A percentile compares a stretch with the other conserved stretches of the same genome.
Conservation (phyloP, 2,329 filamentous ascomycete species). For the Dothistroma septosporum region DNA sequence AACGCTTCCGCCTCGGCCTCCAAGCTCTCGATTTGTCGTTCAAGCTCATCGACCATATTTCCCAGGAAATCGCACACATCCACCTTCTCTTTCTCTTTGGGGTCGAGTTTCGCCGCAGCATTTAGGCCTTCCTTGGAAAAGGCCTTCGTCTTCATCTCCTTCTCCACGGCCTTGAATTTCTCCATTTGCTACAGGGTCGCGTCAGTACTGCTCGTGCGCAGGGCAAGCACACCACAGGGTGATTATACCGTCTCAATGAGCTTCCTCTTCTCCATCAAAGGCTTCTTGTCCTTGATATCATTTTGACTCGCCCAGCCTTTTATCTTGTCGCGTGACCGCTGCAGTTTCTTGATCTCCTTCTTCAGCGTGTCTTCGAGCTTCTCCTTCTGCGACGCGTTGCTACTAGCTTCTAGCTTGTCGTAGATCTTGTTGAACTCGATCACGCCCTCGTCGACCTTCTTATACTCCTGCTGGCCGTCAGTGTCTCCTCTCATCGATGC, state of each 20-base stretch:
- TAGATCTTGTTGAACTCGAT: constrained; percentile 90
- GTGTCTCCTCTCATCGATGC: constrained; percentile 6
- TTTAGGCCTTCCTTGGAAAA: constrained; percentile 97
- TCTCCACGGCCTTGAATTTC: constrained; percentile 99
- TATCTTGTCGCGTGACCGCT: constrained; percentile 95
- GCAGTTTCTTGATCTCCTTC: constrained; percentile 99
- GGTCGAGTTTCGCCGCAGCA: constrained; percentile 86
- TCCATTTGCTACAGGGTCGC: constrained; percentile 76
- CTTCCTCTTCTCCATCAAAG: constrained; percentile 86
- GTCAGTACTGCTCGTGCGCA: constrained; percentile 19
- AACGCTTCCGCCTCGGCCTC: constrained; percentile 86
- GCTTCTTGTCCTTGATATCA: constrained; percentile 99
- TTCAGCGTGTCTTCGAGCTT: constrained; percentile 98
- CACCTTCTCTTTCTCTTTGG: constrained; percentile 93
- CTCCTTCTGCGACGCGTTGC: constrained; percentile 92
- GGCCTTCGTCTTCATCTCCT: constrained; percentile 99
- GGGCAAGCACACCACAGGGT: not conserved
- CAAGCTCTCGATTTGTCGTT: constrained; percentile 85
- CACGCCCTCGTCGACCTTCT: constrained; percentile 93
- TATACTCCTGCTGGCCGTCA: constrained; percentile 58
- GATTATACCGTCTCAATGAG: constrained; percentile 87
- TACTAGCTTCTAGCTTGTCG: constrained; percentile 92
- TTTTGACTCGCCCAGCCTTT: constrained; percentile 98
- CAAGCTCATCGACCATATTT: constrained; percentile 83
- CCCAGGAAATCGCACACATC: constrained; percentile 84